Evolutionary conservation across 2,329 filamentous ascomycete species (phyloP).

Genomic region (Stylonectria norvegica): DNA sequence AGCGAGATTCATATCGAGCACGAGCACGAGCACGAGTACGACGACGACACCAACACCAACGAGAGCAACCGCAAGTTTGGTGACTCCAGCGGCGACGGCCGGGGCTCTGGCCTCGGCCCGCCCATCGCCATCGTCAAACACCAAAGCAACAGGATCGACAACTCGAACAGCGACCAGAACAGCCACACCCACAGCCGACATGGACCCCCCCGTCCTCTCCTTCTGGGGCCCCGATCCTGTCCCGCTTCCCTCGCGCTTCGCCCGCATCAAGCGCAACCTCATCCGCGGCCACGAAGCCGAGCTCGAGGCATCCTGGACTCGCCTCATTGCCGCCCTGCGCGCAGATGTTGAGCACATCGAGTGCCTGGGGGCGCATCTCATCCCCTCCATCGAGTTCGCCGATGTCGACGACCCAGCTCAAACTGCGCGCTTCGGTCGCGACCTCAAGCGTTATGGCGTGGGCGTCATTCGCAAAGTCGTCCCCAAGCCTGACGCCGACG

Average conservation of each 20-base stretch:
- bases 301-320: slow-evolving; percentile 53
- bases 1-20: too few relatives aligned
- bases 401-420: slow-evolving; percentile 47
- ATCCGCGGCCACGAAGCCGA: slow-evolving; percentile 53
- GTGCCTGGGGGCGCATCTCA: slow-evolving; percentile 47
- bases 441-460: slow-evolving; percentile 60
- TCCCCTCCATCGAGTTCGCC: slow-evolving; percentile 53
- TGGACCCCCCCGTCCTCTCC: slow-evolving; percentile 50
- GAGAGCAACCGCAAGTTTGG: neutral
- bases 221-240: slow-evolving; percentile 57
- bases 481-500: slow-evolving; percentile 51
- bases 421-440: slow-evolving; percentile 52
- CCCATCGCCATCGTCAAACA: slow-evolving; percentile 8
- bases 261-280: slow-evolving; percentile 52
- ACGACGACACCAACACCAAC: slow-evolving; percentile 16
- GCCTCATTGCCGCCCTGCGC: slow-evolving; percentile 49
- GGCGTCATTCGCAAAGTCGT: slow-evolving; percentile 65
- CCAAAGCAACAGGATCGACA: slow-evolving; percentile 7
- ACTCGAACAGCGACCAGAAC: slow-evolving; percentile 1
- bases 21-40: too few relatives aligned
- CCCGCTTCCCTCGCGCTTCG: slow-evolving; percentile 57
- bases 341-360: slow-evolving; percentile 52
- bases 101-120: slow-evolving; percentile 11
- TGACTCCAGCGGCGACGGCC: slow-evolving; percentile 8
- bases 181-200: slow-evolving; percentile 25